Conservation (phyloP, 2,329 filamentous ascomycete species). For the Peltaster fructicola region DNA sequence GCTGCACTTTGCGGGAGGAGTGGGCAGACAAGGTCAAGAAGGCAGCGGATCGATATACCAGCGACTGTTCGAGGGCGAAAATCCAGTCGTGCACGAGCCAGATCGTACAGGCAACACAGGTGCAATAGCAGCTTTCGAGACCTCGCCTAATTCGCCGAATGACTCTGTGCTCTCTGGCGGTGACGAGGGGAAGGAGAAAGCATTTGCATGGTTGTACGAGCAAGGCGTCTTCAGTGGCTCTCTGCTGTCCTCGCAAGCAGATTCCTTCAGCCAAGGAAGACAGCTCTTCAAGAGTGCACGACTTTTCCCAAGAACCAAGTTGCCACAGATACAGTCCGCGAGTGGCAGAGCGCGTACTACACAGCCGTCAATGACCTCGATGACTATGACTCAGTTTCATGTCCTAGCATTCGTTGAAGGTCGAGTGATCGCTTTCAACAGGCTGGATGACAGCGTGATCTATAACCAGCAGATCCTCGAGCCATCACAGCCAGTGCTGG, state of each 20-base stretch:
- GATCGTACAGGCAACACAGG: slow-evolving; percentile 41
- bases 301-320: slow-evolving; percentile 54
- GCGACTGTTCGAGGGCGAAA: slow-evolving; percentile 73
- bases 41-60: slow-evolving; percentile 74
- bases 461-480: slow-evolving; percentile 80
- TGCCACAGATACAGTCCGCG: slow-evolving; percentile 49
- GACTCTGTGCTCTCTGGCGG: slow-evolving; percentile 7
- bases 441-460: slow-evolving; percentile 67
- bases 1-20: slow-evolving; percentile 64
- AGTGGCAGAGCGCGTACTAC: slow-evolving; percentile 46
- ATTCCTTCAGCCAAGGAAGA: slow-evolving; percentile 47
- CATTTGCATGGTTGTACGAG: slow-evolving; percentile 79
- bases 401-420: slow-evolving; percentile 69
- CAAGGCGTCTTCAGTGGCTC: slow-evolving; percentile 81
- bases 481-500: slow-evolving; percentile 60
- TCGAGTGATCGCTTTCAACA: slow-evolving; percentile 68
- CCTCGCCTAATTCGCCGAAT: slow-evolving; percentile 36
- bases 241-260: slow-evolving; percentile 39
- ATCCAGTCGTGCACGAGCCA: slow-evolving; percentile 58
- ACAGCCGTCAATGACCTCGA: slow-evolving; percentile 58
- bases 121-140: too few relatives aligned
- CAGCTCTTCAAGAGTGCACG: slow-evolving; percentile 66
- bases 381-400: slow-evolving; percentile 87
- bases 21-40: slow-evolving; percentile 55
- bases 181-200: slow-evolving; percentile 35